Evolutionary conservation across 306 rosid species (phyloP).

Genomic region (Castanea crenata): DNA sequence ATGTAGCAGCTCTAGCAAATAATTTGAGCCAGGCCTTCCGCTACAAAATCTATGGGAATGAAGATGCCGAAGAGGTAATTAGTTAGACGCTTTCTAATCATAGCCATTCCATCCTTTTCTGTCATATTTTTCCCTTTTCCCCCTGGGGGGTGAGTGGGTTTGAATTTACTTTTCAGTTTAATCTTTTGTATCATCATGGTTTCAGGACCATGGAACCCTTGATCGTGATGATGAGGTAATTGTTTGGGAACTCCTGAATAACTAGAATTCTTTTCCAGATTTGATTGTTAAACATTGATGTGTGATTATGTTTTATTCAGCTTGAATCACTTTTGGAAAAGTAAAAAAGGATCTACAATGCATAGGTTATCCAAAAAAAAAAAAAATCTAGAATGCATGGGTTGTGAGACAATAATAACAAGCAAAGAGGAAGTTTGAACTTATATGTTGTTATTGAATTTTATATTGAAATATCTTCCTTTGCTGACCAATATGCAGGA

Average conservation of each 20-base stretch:
- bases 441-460: background rate
- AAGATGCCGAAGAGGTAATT: conserved; percentile 87
- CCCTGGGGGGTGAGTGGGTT: background rate
- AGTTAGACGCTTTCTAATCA: conserved; percentile 3
- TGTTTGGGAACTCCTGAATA: conserved; percentile 15
- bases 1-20: conserved; percentile 88
- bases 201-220: conserved; percentile 71
- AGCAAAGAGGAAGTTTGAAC: background rate
- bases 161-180: conserved; percentile 13
- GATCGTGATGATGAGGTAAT: conserved; percentile 94
- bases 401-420: background rate
- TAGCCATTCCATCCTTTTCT: background rate
- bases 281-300: conserved; percentile 20
- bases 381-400: background rate
- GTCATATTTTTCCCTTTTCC: conserved; percentile 5
- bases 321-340: background rate
- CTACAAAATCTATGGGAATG: conserved; percentile 90
- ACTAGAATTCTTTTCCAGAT: conserved; percentile 12
- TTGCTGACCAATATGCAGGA: conserved; percentile 51
- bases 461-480: conserved; percentile 12
- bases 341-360: background rate
- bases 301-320: background rate
- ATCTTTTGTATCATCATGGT: conserved; percentile 31
- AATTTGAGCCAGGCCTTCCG: conserved; percentile 92
- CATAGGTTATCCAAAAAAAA: background rate